These are phyloP conservation scores for Alternaria brassicae DNA, from an alignment of 2,329 filamentous ascomycete species.

Conservation along the genomic window DNA sequence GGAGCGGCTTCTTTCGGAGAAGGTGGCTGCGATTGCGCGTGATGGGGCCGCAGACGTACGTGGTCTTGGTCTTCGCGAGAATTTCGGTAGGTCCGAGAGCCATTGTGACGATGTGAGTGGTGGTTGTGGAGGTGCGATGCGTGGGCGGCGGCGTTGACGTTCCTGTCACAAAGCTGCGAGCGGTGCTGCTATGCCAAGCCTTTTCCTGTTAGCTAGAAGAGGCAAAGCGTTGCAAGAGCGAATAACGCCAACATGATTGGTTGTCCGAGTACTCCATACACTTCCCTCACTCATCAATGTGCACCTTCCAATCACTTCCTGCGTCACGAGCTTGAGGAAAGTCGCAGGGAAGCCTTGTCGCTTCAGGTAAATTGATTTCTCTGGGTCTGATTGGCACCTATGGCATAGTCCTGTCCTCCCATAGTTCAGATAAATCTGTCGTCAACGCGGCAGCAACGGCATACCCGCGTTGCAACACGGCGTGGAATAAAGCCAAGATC, in stretches of 20 bases:
- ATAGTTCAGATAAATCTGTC: constrained; percentile 23
- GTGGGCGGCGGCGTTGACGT: constrained; percentile 26
- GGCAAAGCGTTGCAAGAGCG: not conserved
- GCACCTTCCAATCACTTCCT: not conserved
- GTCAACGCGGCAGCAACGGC: constrained; percentile 27
- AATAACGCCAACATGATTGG: constrained; percentile 2
- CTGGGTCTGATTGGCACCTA: not conserved
- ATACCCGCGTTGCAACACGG: constrained; percentile 24
- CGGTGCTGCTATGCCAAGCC: constrained; percentile 23
- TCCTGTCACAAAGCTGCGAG: constrained; percentile 22
- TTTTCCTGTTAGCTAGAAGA: not conserved
- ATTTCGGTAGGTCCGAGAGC: constrained; percentile 39
- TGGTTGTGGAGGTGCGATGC: constrained; percentile 27
- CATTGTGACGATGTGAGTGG: constrained; percentile 35
- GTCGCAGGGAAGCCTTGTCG: not conserved
- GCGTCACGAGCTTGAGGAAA: not conserved
- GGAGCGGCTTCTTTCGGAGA: constrained; percentile 10
- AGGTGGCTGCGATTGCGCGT: constrained; percentile 2
- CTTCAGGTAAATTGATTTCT: not conserved
- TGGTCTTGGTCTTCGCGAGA: constrained; percentile 36
- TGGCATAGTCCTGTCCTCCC: constrained; percentile 4
- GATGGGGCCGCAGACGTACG: constrained; percentile 31
- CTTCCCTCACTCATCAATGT: not conserved
- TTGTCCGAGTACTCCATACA: not conserved
- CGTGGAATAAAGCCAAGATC: constrained; percentile 21